Evolutionary conservation across 2,329 filamentous ascomycete species (phyloP).

Genomic region (Samsoniella hepiali): DNA sequence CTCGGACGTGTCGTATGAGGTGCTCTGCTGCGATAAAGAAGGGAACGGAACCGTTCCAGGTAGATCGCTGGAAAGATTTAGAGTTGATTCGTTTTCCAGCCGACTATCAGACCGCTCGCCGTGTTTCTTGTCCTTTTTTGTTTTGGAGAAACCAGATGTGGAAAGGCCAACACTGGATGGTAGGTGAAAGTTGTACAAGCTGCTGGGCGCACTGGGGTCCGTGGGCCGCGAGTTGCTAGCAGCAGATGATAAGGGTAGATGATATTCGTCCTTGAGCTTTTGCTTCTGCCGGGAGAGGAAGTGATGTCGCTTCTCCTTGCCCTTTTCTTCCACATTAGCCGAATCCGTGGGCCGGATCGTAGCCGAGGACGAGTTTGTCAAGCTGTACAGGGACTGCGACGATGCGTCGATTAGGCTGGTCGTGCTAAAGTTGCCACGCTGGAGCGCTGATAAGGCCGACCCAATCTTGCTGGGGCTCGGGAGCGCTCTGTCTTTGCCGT

Average conservation of each 20-base stretch:
- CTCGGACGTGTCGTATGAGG: constrained; percentile 54
- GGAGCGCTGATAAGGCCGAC: constrained; percentile 62
- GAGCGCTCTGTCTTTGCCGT: constrained; percentile 62
- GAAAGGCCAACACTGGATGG: constrained; percentile 68
- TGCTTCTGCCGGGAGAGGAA: constrained; percentile 77
- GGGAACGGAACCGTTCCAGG: constrained; percentile 52
- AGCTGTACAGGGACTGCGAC: constrained; percentile 64
- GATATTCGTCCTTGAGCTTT: constrained; percentile 72
- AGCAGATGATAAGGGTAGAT: constrained; percentile 70
- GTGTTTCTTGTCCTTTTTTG: constrained; percentile 81
- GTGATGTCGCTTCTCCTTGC: constrained; percentile 70
- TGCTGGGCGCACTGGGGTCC: constrained; percentile 71
- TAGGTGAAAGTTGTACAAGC: constrained; percentile 74
- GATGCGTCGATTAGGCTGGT: constrained; percentile 64
- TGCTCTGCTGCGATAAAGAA: constrained; percentile 41
- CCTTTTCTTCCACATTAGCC: constrained; percentile 46
- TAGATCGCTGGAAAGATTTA: constrained; percentile 46
- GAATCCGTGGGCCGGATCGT: constrained; percentile 65
- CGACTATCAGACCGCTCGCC: constrained; percentile 59
- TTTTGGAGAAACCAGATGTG: constrained; percentile 69
- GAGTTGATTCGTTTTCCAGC: constrained; percentile 50
- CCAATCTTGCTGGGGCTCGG: constrained; percentile 71
- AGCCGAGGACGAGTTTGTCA: constrained; percentile 72
- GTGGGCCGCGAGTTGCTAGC: constrained; percentile 73
- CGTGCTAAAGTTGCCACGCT: constrained; percentile 67